Percentiles rank a stretch among this genome's conserved stretches.
Evolutionary conservation across 495 filamentous ascomycete genomes (phyloP).

Genomic region (Sabuloglossum arenarium): DNA sequence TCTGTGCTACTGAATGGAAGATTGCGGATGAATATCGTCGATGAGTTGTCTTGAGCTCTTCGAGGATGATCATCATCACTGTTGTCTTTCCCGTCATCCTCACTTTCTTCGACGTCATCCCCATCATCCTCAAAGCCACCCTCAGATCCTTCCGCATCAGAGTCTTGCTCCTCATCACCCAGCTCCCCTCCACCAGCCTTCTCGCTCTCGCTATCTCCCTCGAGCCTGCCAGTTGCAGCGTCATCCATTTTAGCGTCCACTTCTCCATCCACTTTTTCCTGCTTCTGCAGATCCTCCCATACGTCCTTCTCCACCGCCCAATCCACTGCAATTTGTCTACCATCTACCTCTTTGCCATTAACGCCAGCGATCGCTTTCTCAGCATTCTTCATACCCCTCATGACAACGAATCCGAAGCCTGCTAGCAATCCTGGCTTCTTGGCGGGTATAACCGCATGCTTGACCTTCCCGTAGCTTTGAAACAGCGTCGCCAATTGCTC

Average conservation of each 20-base stretch:
- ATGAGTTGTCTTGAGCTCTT: slow-evolving; percentile 28
- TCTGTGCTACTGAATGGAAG: slow-evolving; percentile 74
- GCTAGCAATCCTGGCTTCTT: slow-evolving; percentile 41
- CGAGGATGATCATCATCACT: slow-evolving; percentile 15
- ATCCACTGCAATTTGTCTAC: slow-evolving; percentile 72
- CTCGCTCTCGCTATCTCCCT: slow-evolving; percentile 14
- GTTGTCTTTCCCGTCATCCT: slow-evolving; percentile 17
- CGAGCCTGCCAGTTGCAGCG: slow-evolving; percentile 2
- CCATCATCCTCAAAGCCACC: slow-evolving; percentile 18
- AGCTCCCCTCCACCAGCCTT: slow-evolving; percentile 5
- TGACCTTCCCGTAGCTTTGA: slow-evolving; percentile 73
- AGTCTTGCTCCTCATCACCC: slow-evolving; percentile 16
- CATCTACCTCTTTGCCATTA: slow-evolving; percentile 82
- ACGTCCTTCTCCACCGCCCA: slow-evolving; percentile 85
- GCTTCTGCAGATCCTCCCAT: slow-evolving; percentile 45
- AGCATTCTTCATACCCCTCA: slow-evolving; percentile 77
- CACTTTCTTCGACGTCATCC: slow-evolving; percentile 12
- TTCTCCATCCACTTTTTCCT: slow-evolving; percentile 14
- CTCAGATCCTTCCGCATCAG: slow-evolving; percentile 18
- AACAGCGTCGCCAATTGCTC: slow-evolving; percentile 64
- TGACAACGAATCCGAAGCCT: slow-evolving; percentile 83
- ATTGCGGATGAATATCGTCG: slow-evolving; percentile 84
- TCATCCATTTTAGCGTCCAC: slow-evolving; percentile 5
- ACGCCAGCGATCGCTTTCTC: slow-evolving; percentile 66
- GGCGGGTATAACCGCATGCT: slow-evolving; percentile 59